Base-by-base conservation (phyloP, 2,329 filamentous ascomycete species). In the Gaeumannomyces sp. region DNA sequence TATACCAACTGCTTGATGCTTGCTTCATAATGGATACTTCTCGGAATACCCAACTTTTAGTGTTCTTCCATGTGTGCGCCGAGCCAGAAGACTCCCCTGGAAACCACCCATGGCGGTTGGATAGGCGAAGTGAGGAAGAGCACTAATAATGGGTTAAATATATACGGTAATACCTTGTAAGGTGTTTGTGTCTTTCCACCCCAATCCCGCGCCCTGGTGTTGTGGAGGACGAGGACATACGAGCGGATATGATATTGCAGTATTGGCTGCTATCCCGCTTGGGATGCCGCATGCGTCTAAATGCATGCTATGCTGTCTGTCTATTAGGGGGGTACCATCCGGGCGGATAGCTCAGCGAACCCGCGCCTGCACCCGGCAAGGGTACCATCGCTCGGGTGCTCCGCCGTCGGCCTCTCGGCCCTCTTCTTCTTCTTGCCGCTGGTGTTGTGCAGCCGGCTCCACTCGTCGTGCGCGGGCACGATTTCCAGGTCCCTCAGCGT, bases 371-470 rank as follows among this genome's bases (percentile, higher is more conserved):
- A 53, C 45, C n/a, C 22, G 45, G n/a, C 45, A 53, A 53, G 45
- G 45, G 22, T 53, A 53, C n/a, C 45, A 4, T 53, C 22, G 2
- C 45, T 53, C 22, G 45, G 22, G 45, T n/a, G 22, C n/a, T 53
- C 45, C 45, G 45, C 45, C 22, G 45, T 53, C 45, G 45, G 45
- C n/a, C 45, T n/a, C 22, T 53, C 22, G 19, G 45, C 45, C 19
- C 45, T 22, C 14, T 70, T 69, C 16, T 71, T 72, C 14, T 68
- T 70, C 0, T 70, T 71, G 10, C 60, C 35, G 4, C 60, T 61
- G 28, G 6, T 59, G 33, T 25, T 16, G 27, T 2, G 67, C 61
- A 22, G 68, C 66, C 33, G 69, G 59, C 75, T 73, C 72, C 65
- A 64, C 61, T 63, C 67, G 10, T 59, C 64, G 61, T 64, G 65